Evolutionary conservation across 768 basidiomycete genomes (phyloP), one percentile per base, ranked within the genome.

Genomic region (Lactifluus volemus): DNA sequence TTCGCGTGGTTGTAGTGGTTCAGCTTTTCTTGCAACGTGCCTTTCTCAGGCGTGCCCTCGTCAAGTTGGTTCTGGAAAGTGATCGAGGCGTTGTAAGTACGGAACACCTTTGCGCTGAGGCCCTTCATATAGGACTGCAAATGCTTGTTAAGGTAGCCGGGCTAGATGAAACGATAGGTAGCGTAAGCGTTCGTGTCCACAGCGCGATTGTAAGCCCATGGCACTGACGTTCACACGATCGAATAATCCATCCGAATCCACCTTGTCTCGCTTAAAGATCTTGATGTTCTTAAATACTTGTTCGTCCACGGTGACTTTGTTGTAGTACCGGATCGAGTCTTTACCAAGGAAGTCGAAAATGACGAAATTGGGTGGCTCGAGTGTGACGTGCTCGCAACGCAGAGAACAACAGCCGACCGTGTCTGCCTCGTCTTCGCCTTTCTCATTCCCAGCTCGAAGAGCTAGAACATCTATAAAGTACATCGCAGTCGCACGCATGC

Each of bases 341-440:
- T 99, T 99, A 74, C 97, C 97, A 58, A 98, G 81, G 78, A 98
- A 99, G 75, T 98, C 97, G 73, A 99, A 96, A 59, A 89, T 78
- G 72, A 98, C 85, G 68, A 82, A 85, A 76, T 92, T 85, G 10
- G 94, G 93, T 8, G 85, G 84, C 67, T 89, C 84, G 55, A 98
- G 78, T 2, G 96, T 98, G 70, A 99, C 87, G 73, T 99, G 97
- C 73, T 98, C 93, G 73, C 88, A 96, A 34, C 95, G 90, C 52
- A 99, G 77, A 4, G 97, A 99, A 73, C 97, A 99, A 75, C 97
- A 98, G 71, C 97, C 97, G 58, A 98, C 94, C 0, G 97, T 99
- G 71, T 99, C 97, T 1, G 97, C 97, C 74, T 98, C 97, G 67
- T 99, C 97, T 69, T 98, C 97, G 48, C 96, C 97, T 74, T 99